phyloP scores from a whole-genome alignment of 176 grass and related monocot species.

The Typha latifolia region DNA sequence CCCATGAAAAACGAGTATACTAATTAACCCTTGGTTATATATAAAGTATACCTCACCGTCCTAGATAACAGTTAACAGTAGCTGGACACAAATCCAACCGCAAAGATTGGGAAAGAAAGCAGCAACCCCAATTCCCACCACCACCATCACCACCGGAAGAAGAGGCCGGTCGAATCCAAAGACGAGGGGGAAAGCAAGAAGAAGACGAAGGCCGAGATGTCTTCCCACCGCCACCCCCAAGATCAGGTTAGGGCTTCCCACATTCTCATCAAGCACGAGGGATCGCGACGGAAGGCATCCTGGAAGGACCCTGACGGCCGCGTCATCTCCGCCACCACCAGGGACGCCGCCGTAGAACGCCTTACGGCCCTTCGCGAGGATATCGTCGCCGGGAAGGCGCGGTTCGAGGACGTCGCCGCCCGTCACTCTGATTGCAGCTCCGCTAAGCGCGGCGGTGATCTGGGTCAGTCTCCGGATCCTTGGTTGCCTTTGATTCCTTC shows the following conservation, averaged over 20 bases:
- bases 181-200: too few species aligned
- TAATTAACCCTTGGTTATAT: too few species aligned
- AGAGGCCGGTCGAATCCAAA: too few species aligned
- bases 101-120: too few species aligned
- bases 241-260: constrained; percentile 61
- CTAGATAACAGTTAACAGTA: too few species aligned
- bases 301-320: constrained; percentile 77
- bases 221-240: constrained; percentile 6
- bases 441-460: constrained; percentile 86
- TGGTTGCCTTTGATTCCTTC: too few species aligned
- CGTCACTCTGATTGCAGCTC: constrained; percentile 82
- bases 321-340: constrained; percentile 72
- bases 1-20: too few species aligned
- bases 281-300: constrained; percentile 76
- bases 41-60: too few species aligned
- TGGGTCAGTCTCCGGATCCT: constrained; percentile 36
- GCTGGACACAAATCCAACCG: too few species aligned
- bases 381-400: constrained; percentile 45
- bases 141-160: too few species aligned
- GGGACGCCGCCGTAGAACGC: constrained; percentile 60
- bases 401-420: constrained; percentile 57
- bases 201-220: too few species aligned
- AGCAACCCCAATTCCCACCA: too few species aligned
- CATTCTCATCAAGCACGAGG: constrained; percentile 96
- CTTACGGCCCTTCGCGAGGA: constrained; percentile 51